A percentile compares a stretch with the other conserved stretches of the same genome.
Evolutionary conservation across 257 asterid genomes (phyloP).

Genomic region (Fraxinus excelsior): DNA sequence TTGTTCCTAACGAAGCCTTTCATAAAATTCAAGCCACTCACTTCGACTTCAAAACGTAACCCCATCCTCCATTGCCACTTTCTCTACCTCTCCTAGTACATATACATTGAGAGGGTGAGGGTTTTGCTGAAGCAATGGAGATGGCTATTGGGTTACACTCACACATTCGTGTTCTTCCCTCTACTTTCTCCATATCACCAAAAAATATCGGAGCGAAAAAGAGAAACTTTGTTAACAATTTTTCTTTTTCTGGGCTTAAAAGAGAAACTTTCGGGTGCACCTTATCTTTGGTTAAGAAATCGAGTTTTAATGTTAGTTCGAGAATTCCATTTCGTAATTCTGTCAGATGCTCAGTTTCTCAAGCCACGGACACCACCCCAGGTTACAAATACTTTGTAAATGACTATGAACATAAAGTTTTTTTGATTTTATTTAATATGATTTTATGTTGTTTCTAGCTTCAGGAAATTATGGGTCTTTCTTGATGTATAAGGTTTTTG

Average conservation of each 20-base stretch:
- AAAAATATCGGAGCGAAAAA: conserved; percentile 30
- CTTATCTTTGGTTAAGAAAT: conserved; percentile 36
- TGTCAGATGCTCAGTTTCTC: conserved; percentile 72
- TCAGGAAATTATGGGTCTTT: background rate
- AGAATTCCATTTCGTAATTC: conserved; percentile 43
- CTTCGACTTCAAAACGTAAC: conserved; percentile 39
- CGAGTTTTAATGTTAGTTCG: conserved; percentile 23
- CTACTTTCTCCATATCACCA: conserved; percentile 27
- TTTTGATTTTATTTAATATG: background rate
- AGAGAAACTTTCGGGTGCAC: conserved; percentile 51
- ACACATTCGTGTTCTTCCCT: conserved; percentile 32
- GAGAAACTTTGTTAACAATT: conserved; percentile 22
- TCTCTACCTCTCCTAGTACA: conserved; percentile 15
- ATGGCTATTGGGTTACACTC: conserved; percentile 56
- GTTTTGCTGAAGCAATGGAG: conserved; percentile 54
- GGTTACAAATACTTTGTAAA: conserved; percentile 33
- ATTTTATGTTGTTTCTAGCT: conserved; percentile 3
- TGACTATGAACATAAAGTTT: conserved; percentile 5
- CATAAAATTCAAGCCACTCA: conserved; percentile 57
- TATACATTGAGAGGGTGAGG: conserved; percentile 26
- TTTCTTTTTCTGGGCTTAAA: conserved; percentile 48
- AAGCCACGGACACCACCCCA: conserved; percentile 54
- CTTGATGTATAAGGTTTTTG: background rate
- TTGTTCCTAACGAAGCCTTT: conserved; percentile 30
- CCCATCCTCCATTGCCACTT: conserved; percentile 42